Conservation (phyloP, 2,329 filamentous ascomycete species). For the Niveomyces coronatus region DNA sequence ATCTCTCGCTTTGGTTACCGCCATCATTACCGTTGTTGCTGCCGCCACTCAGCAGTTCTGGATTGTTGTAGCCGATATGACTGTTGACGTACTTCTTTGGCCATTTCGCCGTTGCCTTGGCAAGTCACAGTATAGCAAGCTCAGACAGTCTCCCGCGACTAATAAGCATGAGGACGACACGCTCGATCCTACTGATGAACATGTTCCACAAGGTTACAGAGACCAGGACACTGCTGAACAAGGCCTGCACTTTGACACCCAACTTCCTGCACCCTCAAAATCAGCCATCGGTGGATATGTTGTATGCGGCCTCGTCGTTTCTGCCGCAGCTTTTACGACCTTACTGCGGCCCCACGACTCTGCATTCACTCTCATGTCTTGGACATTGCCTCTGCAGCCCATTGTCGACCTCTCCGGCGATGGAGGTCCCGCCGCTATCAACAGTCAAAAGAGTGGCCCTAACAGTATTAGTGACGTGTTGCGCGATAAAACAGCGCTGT, state of each 20-base stretch:
- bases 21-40: slow-evolving; percentile 3
- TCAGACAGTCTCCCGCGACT: neutral
- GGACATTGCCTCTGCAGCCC: slow-evolving; percentile 23
- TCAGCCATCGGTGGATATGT: slow-evolving; percentile 9
- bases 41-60: slow-evolving; percentile 9
- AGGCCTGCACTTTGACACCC: slow-evolving; percentile 8
- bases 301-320: neutral
- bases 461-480: slow-evolving; percentile 18
- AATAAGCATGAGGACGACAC: slow-evolving; percentile 8
- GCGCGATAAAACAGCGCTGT: slow-evolving; percentile 20
- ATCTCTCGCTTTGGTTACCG: slow-evolving; percentile 6
- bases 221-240: slow-evolving; percentile 7
- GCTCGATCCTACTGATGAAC: neutral
- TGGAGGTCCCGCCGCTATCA: slow-evolving; percentile 18
- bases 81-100: slow-evolving; percentile 3
- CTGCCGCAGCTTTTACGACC: slow-evolving; percentile 17
- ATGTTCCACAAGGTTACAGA: slow-evolving; percentile 1
- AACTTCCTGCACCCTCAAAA: slow-evolving; percentile 13
- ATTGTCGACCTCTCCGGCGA: slow-evolving; percentile 24
- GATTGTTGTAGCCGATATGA: slow-evolving; percentile 7
- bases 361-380: slow-evolving; percentile 25
- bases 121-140: neutral
- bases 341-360: slow-evolving; percentile 21
- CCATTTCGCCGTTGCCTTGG: slow-evolving; percentile 4
- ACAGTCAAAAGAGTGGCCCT: slow-evolving; percentile 16